phyloP scores from a whole-genome alignment of 768 basidiomycete species.

The Galerina sulciceps region DNA sequence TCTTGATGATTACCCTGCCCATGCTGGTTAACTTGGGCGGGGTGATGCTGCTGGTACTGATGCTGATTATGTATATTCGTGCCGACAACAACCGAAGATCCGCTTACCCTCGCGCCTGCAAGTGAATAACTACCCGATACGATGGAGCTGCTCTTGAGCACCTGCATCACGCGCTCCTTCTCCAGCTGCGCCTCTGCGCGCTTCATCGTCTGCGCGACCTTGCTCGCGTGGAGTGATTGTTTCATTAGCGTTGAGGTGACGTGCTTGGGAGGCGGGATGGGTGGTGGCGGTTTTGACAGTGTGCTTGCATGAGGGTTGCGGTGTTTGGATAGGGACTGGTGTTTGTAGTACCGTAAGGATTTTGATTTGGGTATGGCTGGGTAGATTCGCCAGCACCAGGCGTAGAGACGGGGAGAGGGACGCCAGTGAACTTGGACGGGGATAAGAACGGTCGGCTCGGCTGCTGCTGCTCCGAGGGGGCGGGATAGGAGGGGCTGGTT shows the following conservation, averaged over 20 bases:
- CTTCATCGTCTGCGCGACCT: slow-evolving; percentile 72
- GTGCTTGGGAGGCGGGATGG: slow-evolving; percentile 34
- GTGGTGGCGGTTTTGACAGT: slow-evolving; percentile 12
- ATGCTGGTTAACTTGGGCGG: not conserved
- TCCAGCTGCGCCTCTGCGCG: slow-evolving; percentile 70
- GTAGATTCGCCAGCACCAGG: too few relatives aligned
- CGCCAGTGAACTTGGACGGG: too few relatives aligned
- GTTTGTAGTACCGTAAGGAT: slow-evolving; percentile 31
- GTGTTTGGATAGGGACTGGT: slow-evolving; percentile 36
- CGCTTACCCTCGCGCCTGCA: slow-evolving; percentile 31
- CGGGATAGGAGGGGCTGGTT: slow-evolving; percentile 36
- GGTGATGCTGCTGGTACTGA: slow-evolving; percentile 3
- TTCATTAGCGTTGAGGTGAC: slow-evolving; percentile 69
- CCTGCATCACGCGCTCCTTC: slow-evolving; percentile 70
- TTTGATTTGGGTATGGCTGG: too few relatives aligned
- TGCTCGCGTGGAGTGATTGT: slow-evolving; percentile 75
- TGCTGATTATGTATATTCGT: slow-evolving; percentile 31
- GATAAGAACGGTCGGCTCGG: not conserved
- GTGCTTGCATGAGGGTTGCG: slow-evolving; percentile 16
- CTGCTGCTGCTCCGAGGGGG: slow-evolving; percentile 10
- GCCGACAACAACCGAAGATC: slow-evolving; percentile 40
- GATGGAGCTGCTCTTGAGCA: slow-evolving; percentile 65
- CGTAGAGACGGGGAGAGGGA: too few relatives aligned
- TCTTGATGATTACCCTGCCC: too few relatives aligned
- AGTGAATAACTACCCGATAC: slow-evolving; percentile 36